phyloP scores from a whole-genome alignment of 805 yeast genomes.

The Grigorovia yakushimaensis region DNA sequence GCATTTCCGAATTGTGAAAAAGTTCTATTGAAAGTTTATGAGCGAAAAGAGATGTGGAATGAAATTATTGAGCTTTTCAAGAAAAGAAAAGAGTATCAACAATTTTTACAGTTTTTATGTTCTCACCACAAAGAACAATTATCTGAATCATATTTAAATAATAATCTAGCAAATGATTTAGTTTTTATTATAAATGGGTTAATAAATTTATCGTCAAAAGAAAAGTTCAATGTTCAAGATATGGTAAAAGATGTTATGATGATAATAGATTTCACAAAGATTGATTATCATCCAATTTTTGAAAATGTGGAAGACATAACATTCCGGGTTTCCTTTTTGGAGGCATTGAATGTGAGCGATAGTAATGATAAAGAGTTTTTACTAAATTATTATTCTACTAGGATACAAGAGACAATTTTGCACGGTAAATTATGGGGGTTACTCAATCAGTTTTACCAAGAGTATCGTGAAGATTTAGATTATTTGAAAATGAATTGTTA shows the following conservation, averaged over 20 bases:
- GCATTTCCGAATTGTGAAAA: constrained; percentile 2
- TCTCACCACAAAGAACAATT: constrained; percentile 6
- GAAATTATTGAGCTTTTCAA: constrained; percentile 11
- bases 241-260: constrained; percentile 2
- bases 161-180: constrained; percentile 11
- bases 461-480: constrained; percentile 17
- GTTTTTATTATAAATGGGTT: constrained; percentile 6
- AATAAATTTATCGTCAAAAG: no score
- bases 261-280: constrained; percentile 2
- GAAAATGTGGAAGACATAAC: constrained; percentile 6
- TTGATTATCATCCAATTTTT: constrained; percentile 11
- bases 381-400: constrained; percentile 17
- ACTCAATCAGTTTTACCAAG: constrained; percentile 10
- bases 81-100: constrained; percentile 1
- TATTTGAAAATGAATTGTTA: constrained; percentile 17
- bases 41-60: constrained; percentile 7
- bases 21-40: constrained; percentile 11
- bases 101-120: constrained; percentile 7
- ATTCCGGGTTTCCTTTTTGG: constrained; percentile 19
- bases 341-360: constrained; percentile 15
- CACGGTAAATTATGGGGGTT: constrained; percentile 11
- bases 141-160: constrained; percentile 8
- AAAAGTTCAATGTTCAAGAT: not conserved
- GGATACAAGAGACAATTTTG: constrained; percentile 14
- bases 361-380: constrained; percentile 19